Conservation (phyloP, 176 grass and related monocot species). For the Echinochloa phyllopogon region DNA sequence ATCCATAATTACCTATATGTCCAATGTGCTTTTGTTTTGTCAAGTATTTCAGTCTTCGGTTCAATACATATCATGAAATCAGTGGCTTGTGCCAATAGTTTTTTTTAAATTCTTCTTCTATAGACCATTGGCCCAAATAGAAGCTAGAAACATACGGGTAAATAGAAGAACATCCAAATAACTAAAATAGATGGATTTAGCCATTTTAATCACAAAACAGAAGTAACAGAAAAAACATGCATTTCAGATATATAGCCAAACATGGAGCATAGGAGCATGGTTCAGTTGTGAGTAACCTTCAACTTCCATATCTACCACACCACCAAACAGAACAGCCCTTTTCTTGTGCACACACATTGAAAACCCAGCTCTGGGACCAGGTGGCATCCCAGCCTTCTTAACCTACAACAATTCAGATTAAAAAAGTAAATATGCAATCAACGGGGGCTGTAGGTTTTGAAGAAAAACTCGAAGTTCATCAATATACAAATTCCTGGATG, state of each 20-base stretch:
- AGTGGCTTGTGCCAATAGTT: not conserved
- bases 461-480: constrained; percentile 17
- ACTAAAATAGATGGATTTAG: constrained; percentile 1
- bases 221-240: not conserved
- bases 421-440: constrained; percentile 30
- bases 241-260: constrained; percentile 33
- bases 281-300: constrained; percentile 69
- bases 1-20: not conserved
- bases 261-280: constrained; percentile 32
- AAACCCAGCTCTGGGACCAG: constrained; percentile 94
- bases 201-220: constrained; percentile 36
- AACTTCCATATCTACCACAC: constrained; percentile 96
- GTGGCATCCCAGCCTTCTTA: constrained; percentile 96
- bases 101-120: not conserved
- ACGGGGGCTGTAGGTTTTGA: not conserved
- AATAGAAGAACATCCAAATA: not conserved
- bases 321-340: constrained; percentile 90
- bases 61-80: constrained; percentile 6
- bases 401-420: constrained; percentile 58
- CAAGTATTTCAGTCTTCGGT: not conserved
- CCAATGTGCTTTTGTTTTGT: not conserved
- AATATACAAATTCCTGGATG: constrained; percentile 4
- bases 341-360: constrained; percentile 97
- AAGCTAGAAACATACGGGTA: not conserved
- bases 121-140: not conserved